Conservation (phyloP, 2,329 filamentous ascomycete species). For the Ceratocystiopsis sp. region DNA sequence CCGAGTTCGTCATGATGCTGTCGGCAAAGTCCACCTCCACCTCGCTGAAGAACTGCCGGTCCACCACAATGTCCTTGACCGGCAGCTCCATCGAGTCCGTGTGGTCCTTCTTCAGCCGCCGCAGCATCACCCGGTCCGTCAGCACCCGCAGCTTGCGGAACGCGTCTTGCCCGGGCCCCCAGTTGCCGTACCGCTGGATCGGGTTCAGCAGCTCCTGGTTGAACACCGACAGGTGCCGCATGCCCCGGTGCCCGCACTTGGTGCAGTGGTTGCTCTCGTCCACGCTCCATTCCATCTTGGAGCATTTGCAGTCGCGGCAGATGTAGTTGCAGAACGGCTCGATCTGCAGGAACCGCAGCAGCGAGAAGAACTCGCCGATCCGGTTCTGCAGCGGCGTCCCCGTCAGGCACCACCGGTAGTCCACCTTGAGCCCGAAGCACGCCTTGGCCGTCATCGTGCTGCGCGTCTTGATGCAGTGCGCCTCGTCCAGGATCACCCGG, state of each 20-base stretch:
- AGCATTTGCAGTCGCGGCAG: conserved; percentile 73
- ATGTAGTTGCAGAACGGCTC: conserved; percentile 85
- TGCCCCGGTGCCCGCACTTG: conserved; percentile 33
- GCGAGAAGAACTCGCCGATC: conserved; percentile 91
- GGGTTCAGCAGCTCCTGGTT: conserved; percentile 80
- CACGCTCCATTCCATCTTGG: conserved; percentile 69
- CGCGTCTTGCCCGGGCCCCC: conserved; percentile 46
- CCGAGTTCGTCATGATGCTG: conserved; percentile 86
- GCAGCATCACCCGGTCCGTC: conserved; percentile 87
- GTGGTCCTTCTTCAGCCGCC: conserved; percentile 84
- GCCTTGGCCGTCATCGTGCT: conserved; percentile 86
- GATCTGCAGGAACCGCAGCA: conserved; percentile 80
- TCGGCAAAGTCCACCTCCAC: conserved; percentile 90
- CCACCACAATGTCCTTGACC: conserved; percentile 80
- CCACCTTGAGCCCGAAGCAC: conserved; percentile 76
- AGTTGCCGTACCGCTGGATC: conserved; percentile 45
- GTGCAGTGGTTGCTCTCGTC: conserved; percentile 40
- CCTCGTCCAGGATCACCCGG: conserved; percentile 79
- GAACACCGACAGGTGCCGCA: conserved; percentile 42
- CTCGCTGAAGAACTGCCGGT: conserved; percentile 92
- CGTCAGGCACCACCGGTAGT: conserved; percentile 88
- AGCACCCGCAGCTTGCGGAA: conserved; percentile 73
- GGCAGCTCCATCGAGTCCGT: conserved; percentile 92
- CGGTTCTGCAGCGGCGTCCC: conserved; percentile 93
- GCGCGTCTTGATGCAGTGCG: conserved; percentile 73